A percentile compares a stretch with the other conserved stretches of the same genome.
phyloP scores from a whole-genome alignment of 495 filamentous ascomycete species.

The Penicillium paxilli region DNA sequence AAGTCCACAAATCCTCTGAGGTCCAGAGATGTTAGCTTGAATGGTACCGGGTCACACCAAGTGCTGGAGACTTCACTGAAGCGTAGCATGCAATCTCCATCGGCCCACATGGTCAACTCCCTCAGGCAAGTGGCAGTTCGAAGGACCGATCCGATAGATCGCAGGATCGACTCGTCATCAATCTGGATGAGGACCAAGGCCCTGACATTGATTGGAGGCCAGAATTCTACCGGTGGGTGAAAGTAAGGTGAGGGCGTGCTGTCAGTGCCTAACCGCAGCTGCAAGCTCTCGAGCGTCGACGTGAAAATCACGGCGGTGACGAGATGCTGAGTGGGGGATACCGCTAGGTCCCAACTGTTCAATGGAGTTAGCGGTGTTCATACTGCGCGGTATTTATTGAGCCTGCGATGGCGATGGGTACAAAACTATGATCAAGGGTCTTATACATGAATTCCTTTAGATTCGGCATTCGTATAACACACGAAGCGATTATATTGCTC shows the following conservation, averaged over 20 bases:
- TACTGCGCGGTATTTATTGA: not conserved
- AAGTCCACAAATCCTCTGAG: not conserved
- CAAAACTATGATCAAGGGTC: not conserved
- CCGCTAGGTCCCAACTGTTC: not conserved
- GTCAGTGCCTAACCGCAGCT: not conserved
- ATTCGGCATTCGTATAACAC: not conserved
- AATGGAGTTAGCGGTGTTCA: not conserved
- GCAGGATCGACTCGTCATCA: not conserved
- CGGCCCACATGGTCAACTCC: not conserved
- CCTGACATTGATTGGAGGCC: not conserved
- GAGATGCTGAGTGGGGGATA: not conserved
- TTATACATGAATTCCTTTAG: not conserved
- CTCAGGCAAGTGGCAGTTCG: not conserved
- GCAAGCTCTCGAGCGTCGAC: not conserved
- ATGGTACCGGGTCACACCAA: not conserved
- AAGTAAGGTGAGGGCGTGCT: not conserved
- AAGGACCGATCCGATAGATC: not conserved
- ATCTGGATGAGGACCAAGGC: not conserved
- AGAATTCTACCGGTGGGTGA: not conserved
- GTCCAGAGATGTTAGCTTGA: not conserved
- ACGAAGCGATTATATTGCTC: not conserved
- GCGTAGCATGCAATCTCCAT: not conserved
- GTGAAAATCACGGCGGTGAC: not conserved
- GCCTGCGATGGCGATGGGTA: not conserved
- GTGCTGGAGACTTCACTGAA: not conserved